phyloP scores from a whole-genome alignment of 1,284 basidiomycete genomes.

The Pseudozyma flocculosa region DNA sequence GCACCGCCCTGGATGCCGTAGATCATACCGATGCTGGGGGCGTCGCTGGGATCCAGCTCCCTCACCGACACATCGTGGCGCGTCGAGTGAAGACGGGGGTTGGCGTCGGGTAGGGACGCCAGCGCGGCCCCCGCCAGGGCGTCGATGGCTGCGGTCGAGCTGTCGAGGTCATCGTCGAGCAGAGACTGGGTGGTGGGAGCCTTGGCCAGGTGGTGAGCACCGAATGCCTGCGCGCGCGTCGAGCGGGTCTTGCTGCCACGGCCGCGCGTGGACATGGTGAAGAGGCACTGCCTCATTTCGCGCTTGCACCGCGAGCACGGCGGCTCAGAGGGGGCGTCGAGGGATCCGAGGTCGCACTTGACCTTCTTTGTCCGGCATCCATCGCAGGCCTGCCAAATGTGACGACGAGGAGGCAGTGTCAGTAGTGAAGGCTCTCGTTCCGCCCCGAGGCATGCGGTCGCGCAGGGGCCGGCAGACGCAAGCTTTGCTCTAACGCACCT shows the following conservation, averaged over 20 bases:
- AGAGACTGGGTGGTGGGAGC: conserved; percentile 21
- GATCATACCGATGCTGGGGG: conserved; percentile 37
- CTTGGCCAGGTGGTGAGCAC: conserved; percentile 33
- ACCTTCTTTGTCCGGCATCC: conserved; percentile 35
- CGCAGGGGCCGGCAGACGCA: too few species aligned
- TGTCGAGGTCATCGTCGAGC: conserved; percentile 12
- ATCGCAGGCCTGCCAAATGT: conserved; percentile 22
- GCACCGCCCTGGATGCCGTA: conserved; percentile 11
- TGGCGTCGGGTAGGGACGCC: conserved; percentile 19
- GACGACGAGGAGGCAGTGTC: background rate
- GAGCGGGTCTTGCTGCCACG: conserved; percentile 31
- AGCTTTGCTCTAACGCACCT: too few species aligned
- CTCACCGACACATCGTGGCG: conserved; percentile 33
- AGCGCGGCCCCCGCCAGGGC: conserved; percentile 33
- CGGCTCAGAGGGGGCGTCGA: conserved; percentile 33
- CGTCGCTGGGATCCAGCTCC: conserved; percentile 27
- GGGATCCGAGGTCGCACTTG: conserved; percentile 38
- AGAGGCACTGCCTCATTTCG: conserved; percentile 32
- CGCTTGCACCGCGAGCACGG: conserved; percentile 37
- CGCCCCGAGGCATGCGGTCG: too few species aligned
- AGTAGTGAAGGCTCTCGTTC: background rate
- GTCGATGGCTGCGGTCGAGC: conserved; percentile 19
- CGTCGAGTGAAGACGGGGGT: conserved; percentile 20
- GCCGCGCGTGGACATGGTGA: conserved; percentile 38
- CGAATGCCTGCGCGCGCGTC: conserved; percentile 26